Evolutionary conservation across 83 land plant species (phyloP), one percentile per base, ranked within the genome.

Genomic region (Diphasiastrum complanatum): DNA sequence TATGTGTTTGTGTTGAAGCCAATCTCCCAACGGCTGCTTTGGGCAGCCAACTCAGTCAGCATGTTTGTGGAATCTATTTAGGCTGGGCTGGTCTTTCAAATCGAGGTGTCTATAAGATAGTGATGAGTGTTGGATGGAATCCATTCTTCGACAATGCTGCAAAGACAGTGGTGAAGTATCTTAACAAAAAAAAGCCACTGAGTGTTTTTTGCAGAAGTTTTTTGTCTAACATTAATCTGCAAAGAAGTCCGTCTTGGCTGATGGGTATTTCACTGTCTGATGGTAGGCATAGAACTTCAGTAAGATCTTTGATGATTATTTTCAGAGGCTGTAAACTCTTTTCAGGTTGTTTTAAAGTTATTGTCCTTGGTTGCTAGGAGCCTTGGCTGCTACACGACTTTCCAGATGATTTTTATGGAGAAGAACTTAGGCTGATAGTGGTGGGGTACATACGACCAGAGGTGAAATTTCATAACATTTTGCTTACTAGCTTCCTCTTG

Each of bases 351-450:
- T n/a, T n/a, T n/a, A n/a, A n/a, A n/a, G n/a, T n/a, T n/a, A n/a
- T n/a, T n/a, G n/a, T n/a, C n/a, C n/a, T n/a, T n/a, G n/a, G n/a
- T n/a, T n/a, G n/a, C n/a, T 18, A 55, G 59, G 59, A 55, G 31
- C 35, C 59, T 16, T 55, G 59, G 59, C 11, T 55, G 35, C 19
- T 55, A 19, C 59, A 55, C 1, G 59, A 55, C 6, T 55, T 55
- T 55, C 59, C 59, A 1, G 35, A 55, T 11, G 59, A 55, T 55
- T 55, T 55, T 35, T 55, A 55, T 30, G 59, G 59, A 55, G 59
- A 55, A 35, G 59, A 55, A 35, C 35, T 55, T 6, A 24, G 59
- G 19, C 16, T 55, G 11, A 30, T 55, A 5, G 34, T 55, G 14
- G 59, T 55, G 20, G 59, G 59, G 11, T 55, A 55, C 34, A 55